These are phyloP conservation scores for Vigna unguiculata DNA, from an alignment of 306 rosid species.

Conservation along the genomic window DNA sequence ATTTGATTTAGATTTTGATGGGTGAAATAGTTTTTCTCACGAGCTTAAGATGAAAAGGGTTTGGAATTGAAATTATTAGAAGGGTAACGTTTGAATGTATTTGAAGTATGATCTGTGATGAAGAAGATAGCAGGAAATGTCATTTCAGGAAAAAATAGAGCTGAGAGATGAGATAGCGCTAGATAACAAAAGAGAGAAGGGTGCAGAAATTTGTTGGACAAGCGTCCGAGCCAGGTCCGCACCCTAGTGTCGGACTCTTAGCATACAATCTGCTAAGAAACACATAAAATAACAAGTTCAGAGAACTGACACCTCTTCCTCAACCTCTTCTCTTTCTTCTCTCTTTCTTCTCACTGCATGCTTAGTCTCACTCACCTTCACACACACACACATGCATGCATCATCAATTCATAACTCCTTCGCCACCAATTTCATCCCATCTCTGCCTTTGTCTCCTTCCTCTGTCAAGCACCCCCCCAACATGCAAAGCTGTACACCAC, in stretches of 20 bases:
- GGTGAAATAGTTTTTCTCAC: too few relatives aligned
- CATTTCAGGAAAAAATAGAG: slow-evolving; percentile 9
- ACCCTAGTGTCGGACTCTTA: slow-evolving; percentile 65
- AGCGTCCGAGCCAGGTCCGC: slow-evolving; percentile 52
- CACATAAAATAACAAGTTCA: slow-evolving; percentile 39
- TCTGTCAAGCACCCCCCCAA: slow-evolving; percentile 43
- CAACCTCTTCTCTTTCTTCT: slow-evolving; percentile 1
- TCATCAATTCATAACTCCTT: not conserved
- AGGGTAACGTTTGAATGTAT: too few relatives aligned
- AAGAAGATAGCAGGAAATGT: slow-evolving; percentile 22
- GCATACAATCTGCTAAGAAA: slow-evolving; percentile 50
- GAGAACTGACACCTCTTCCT: slow-evolving; percentile 63
- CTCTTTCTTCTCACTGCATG: not conserved
- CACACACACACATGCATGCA: not conserved
- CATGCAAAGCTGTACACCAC: slow-evolving; percentile 52
- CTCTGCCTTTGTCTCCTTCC: slow-evolving; percentile 60
- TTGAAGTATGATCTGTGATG: not conserved
- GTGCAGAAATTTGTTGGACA: slow-evolving; percentile 55
- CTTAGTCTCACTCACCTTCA: slow-evolving; percentile 22
- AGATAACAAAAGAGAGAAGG: slow-evolving; percentile 18
- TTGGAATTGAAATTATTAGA: too few relatives aligned
- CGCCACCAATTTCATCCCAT: slow-evolving; percentile 32
- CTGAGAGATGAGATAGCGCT: not conserved
- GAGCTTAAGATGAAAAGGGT: too few relatives aligned
- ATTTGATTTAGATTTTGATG: too few relatives aligned